These are phyloP conservation scores for Streptanthus diversifolius DNA, from an alignment of 345 rosid species.

Conservation along the genomic window DNA sequence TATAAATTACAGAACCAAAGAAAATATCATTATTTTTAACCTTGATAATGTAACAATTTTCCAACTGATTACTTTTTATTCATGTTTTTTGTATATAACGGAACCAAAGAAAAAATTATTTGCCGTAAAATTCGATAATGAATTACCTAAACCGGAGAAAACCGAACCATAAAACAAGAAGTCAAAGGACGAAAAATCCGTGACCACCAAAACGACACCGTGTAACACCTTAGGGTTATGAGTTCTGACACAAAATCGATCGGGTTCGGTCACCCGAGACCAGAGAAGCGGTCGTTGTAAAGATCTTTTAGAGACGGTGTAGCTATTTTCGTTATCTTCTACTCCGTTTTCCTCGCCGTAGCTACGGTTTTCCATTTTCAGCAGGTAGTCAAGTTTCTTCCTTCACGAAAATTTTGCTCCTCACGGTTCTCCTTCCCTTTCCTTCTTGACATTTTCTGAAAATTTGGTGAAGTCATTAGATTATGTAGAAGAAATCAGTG, in stretches of 20 bases:
- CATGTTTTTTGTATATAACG: neutral
- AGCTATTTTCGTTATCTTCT: neutral
- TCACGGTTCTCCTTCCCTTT: neutral
- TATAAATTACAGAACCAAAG: neutral
- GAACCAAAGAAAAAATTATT: neutral
- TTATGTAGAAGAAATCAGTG: neutral
- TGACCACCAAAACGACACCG: slow-evolving; percentile 14
- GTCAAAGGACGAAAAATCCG: neutral
- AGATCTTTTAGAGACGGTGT: neutral
- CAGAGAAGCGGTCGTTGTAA: slow-evolving; percentile 11
- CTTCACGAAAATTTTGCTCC: neutral
- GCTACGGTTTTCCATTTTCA: neutral
- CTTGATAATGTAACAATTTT: too few species aligned
- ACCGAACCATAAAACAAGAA: neutral
- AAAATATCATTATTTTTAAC: neutral
- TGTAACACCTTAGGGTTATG: neutral
- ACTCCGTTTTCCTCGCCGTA: neutral
- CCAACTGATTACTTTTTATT: neutral
- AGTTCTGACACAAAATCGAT: neutral
- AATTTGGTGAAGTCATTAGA: neutral
- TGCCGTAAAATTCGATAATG: neutral
- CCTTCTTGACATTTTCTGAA: neutral
- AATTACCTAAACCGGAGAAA: slow-evolving; percentile 4
- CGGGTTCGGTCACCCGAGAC: neutral
- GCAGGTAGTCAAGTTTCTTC: neutral